Percentiles rank a stretch among this genome's conserved stretches.
Evolutionary conservation across 148 eudicot genomes (phyloP).

Genomic region (Nepenthes mirabilis): DNA sequence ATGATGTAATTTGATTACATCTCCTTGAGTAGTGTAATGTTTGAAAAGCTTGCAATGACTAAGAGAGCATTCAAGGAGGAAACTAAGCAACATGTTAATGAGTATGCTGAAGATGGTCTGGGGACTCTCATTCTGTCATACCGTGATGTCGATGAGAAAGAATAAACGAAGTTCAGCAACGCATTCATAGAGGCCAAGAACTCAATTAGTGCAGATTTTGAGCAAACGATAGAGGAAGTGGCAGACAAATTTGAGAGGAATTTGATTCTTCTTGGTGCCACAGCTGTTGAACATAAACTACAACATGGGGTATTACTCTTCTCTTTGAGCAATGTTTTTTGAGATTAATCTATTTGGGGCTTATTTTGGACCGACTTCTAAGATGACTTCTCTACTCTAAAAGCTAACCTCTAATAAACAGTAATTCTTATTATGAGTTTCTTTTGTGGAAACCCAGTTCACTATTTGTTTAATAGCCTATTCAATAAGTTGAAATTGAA

Average conservation of each 20-base stretch:
- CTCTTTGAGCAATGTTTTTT: background rate
- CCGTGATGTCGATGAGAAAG: constrained; percentile 34
- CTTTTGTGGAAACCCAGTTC: too few species aligned
- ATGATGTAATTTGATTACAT: constrained; percentile 1
- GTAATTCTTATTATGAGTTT: too few species aligned
- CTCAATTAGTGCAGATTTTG: constrained; percentile 32
- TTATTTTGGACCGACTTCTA: too few species aligned
- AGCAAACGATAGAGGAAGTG: constrained; percentile 35
- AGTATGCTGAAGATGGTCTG: constrained; percentile 54
- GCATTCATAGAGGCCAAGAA: constrained; percentile 36
- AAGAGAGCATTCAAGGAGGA: constrained; percentile 33
- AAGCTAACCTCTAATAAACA: too few species aligned
- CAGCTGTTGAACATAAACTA: constrained; percentile 70
- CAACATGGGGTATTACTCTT: constrained; percentile 42
- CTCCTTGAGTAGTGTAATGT: constrained; percentile 35
- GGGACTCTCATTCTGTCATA: constrained; percentile 57
- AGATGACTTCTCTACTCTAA: too few species aligned
- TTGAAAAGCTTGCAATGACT: constrained; percentile 37
- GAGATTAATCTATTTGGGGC: background rate
- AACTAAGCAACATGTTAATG: constrained; percentile 41
- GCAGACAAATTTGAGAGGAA: too few species aligned
- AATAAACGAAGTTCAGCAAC: constrained; percentile 25
- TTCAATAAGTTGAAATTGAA: too few species aligned
- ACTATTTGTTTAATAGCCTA: too few species aligned
- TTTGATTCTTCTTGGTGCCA: constrained; percentile 56